phyloP scores from a whole-genome alignment of 352 stramenopile species.

The Pythium brachiatum region DNA sequence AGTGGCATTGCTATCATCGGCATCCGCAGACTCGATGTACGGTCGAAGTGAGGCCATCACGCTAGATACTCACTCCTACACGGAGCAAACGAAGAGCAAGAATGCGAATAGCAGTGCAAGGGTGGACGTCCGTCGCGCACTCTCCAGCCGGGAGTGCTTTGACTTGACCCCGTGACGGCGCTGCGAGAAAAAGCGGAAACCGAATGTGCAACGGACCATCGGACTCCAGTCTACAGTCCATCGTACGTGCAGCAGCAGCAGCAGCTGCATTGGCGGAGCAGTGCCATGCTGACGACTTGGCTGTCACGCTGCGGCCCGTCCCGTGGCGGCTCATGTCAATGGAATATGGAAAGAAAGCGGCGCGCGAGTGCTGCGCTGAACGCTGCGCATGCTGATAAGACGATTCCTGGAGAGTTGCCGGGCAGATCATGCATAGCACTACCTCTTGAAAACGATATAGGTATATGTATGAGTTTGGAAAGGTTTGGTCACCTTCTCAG shows the following conservation, averaged over 20 bases:
- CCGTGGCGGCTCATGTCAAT: not conserved
- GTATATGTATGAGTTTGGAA: not conserved
- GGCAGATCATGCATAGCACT: not conserved
- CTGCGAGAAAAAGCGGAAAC: too few species aligned
- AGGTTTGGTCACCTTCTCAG: not conserved
- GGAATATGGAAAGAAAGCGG: not conserved
- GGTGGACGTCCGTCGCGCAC: too few species aligned
- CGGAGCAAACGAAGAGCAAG: too few species aligned
- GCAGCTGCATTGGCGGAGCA: not conserved
- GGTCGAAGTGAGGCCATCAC: too few species aligned
- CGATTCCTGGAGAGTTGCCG: constrained; percentile 20
- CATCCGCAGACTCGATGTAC: not conserved
- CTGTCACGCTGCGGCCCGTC: not conserved
- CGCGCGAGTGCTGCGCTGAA: constrained; percentile 1
- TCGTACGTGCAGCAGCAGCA: not conserved
- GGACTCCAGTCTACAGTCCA: too few species aligned
- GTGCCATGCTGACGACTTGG: too few species aligned
- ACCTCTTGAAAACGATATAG: not conserved
- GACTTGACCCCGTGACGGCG: not conserved
- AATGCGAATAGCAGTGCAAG: too few species aligned
- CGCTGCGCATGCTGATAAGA: constrained; percentile 1
- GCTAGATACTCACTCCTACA: too few species aligned
- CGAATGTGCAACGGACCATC: too few species aligned
- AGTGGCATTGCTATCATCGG: not conserved
- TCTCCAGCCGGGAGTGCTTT: not conserved